Evolutionary conservation across 2,329 filamentous ascomycete genomes (phyloP), one percentile per base, ranked within the genome.

Genomic region (Arthrobotrys entomopaga): DNA sequence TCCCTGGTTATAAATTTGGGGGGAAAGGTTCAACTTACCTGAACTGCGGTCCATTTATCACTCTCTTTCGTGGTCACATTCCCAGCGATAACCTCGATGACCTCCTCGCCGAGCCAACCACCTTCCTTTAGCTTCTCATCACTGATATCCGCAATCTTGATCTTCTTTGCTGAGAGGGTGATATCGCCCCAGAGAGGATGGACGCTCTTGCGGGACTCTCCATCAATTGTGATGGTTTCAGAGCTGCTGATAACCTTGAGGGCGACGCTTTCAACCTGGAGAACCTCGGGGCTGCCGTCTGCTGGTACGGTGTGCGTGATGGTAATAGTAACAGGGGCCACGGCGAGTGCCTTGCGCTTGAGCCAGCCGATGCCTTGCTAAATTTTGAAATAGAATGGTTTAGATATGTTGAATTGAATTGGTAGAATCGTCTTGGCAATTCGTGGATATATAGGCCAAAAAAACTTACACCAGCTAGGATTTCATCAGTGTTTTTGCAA

Each of bases 131-230:
- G 83, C 66, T 82, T 87, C 3, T 84, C 86, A 78, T 89, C 87
- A n/a, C 83, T 80, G 24, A 83, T 77, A 76, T 81, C 82, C 38
- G 79, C 80, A 49, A 82, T 83, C 10, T 78, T 80, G 70, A 87
- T 77, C 80, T 85, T 88, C 52, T 83, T 82, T 49, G 85, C 87
- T 73, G 84, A 85, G 67, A 90, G 91, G 59, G 84, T 83, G 76
- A 95, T 86, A 65, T 82, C 83, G 70, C 93, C 93, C 81, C 96
- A 97, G 77, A 96, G 86, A 84, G 88, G 89, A 84, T 97, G 92
- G 22, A 83, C 83, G 76, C 87, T 86, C 78, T 80, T 81, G 20
- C 74, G 71, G 49, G 57, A 15, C 20, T 40, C 3, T 16, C 20
- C 56, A 24, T 90, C 85, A 1, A 90, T 81, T 0, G 79, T 82